Base-by-base conservation (phyloP, 2,329 filamentous ascomycete species). In the Phaeosphaeria sp. region DNA sequence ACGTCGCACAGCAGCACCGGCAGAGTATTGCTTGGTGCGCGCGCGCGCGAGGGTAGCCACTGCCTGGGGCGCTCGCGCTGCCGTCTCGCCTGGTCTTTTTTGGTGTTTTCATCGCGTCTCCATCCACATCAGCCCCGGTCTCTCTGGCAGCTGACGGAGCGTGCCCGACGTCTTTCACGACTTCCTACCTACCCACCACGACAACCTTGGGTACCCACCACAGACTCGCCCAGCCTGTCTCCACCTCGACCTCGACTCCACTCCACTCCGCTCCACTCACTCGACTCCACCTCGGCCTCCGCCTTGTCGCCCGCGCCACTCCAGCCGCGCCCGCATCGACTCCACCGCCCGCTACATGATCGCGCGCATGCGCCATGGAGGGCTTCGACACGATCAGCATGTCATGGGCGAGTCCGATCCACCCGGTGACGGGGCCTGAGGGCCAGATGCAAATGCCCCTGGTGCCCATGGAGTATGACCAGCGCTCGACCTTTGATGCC, bases 311-410 rank as follows among this genome's bases (percentile, higher is more conserved):
- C 42, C 60, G 27, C 66, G 20, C 54, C 50, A 54, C 54, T n/a
- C 42, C 57, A 51, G 15, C 55, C 55, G 52, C 56, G 39, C 52
- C 39, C 46, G 36, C 36, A 52, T 54, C 49, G 46, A 53, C 52
- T 48, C 25, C 47, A 36, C 51, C 54, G 56, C 53, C 21, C 44
- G 44, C 44, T 18, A 27, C 46, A 30, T 36, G 23, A 15, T 62
- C 64, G 70, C 71, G 67, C 72, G 66, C 56, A 73, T 74, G 72
- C 73, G 64, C 67, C 65, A 80, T 80, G 78, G 85, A 87, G 70
- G 81, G 83, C 74, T 87, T 84, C 77, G 85, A 87, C 73, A 84
- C 83, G 64, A 83, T 84, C 77, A 81, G 83, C 73, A 87, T 88
- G 85, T 84, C 84, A 69, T 76, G 87, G 76, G 81, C 83, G 55